These are phyloP conservation scores for Ceratonia siliqua DNA, from an alignment of 306 rosid species.

Conservation along the genomic window DNA sequence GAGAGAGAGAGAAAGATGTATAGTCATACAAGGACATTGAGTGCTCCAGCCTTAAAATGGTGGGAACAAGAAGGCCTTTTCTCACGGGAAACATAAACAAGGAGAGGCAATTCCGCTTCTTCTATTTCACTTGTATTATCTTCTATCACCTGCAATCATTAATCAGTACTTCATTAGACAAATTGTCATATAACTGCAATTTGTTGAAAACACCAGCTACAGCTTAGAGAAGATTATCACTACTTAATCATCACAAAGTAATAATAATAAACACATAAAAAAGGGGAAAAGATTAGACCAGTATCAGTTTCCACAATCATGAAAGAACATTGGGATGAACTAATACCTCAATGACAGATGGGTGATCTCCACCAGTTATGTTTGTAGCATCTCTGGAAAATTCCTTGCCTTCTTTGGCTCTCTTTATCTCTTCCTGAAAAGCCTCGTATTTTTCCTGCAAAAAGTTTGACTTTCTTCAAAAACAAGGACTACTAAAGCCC, in stretches of 20 bases:
- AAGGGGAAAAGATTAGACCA: neutral
- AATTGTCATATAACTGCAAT: neutral
- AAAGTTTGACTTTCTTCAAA: constrained; percentile 12
- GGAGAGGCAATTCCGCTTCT: constrained; percentile 46
- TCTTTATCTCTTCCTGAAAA: constrained; percentile 38
- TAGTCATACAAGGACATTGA: constrained; percentile 53
- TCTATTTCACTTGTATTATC: constrained; percentile 29
- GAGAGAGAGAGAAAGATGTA: neutral
- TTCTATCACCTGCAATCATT: constrained; percentile 43
- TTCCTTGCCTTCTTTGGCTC: constrained; percentile 20
- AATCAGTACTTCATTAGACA: neutral
- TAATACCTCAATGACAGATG: constrained; percentile 53
- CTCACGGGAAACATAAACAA: constrained; percentile 69
- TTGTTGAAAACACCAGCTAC: neutral
- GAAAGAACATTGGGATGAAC: neutral
- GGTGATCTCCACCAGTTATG: constrained; percentile 40
- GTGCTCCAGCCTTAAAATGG: constrained; percentile 74
- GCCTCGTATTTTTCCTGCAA: constrained; percentile 53
- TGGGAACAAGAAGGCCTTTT: constrained; percentile 53
- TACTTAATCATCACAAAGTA: too few relatives aligned
- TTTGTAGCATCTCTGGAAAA: constrained; percentile 22
- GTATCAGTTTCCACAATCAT: too few relatives aligned
- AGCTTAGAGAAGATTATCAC: neutral
- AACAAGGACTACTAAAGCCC: neutral
- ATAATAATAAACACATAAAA: too few relatives aligned